Conservation (phyloP, 495 filamentous ascomycete genomes). For the Chaetomium fimeti region DNA sequence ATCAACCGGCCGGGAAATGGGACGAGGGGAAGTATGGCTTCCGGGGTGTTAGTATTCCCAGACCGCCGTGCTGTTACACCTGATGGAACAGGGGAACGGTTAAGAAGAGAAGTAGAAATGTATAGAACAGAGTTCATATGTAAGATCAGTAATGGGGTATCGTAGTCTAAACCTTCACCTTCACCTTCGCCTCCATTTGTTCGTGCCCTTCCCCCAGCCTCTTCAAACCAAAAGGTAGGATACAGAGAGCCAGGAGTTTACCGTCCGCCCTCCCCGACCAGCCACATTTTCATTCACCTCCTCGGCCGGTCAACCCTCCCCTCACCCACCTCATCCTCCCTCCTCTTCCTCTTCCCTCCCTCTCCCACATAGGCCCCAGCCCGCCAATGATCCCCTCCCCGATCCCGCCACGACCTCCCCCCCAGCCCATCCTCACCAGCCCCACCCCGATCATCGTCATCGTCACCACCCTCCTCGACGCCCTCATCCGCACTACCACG, state of each 20-base stretch:
- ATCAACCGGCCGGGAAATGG: too few relatives aligned
- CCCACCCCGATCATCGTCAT: background rate
- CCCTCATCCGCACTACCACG: background rate
- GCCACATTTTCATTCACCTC: background rate
- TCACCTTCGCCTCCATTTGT: background rate
- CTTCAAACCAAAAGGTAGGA: too few relatives aligned
- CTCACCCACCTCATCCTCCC: background rate
- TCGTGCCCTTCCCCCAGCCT: too few relatives aligned
- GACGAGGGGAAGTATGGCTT: too few relatives aligned
- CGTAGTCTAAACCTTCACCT: too few relatives aligned
- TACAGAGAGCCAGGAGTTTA: too few relatives aligned
- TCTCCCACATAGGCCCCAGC: background rate
- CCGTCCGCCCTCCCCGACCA: background rate
- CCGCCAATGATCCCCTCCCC: slow-evolving; percentile 28
- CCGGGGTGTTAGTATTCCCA: too few relatives aligned
- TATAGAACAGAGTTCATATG: too few relatives aligned
- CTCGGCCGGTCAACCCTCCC: background rate
- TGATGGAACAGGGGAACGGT: too few relatives aligned
- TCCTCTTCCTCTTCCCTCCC: slow-evolving; percentile 13
- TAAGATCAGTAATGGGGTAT: too few relatives aligned
- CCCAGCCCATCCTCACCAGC: background rate
- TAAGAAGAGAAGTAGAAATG: too few relatives aligned
- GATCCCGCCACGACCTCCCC: slow-evolving; percentile 15
- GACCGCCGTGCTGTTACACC: background rate
- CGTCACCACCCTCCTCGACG: background rate